phyloP scores from a whole-genome alignment of 768 basidiomycete species.

The Leccinum ochraceum region DNA sequence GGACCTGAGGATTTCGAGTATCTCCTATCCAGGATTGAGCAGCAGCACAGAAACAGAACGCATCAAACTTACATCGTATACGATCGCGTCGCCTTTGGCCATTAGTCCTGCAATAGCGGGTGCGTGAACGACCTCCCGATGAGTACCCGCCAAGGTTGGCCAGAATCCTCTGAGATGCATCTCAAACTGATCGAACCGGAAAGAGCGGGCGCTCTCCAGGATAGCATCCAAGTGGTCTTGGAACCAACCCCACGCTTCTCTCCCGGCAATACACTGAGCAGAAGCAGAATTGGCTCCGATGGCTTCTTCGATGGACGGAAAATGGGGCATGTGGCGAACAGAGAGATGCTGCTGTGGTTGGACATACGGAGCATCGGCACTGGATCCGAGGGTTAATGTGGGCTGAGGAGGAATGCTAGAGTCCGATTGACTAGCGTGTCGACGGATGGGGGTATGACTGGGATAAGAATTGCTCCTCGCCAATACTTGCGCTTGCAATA shows the following conservation, averaged over 20 bases:
- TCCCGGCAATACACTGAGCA: conserved; percentile 73
- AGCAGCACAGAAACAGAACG: conserved; percentile 6
- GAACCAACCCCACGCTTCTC: conserved; percentile 92
- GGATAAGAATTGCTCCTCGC: conserved; percentile 62
- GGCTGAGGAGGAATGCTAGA: conserved; percentile 53
- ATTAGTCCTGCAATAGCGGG: conserved; percentile 87
- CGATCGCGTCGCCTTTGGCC: conserved; percentile 87
- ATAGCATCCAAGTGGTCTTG: conserved; percentile 86
- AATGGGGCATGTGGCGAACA: conserved; percentile 75
- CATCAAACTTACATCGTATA: conserved; percentile 76
- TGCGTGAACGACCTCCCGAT: conserved; percentile 87
- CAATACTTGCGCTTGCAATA: conserved; percentile 71
- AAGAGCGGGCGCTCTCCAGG: conserved; percentile 71
- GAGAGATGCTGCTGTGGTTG: conserved; percentile 54
- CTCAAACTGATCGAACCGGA: conserved; percentile 89
- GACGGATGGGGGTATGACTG: conserved; percentile 73
- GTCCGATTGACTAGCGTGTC: conserved; percentile 62
- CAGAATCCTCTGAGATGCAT: conserved; percentile 86
- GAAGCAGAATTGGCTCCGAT: conserved; percentile 74
- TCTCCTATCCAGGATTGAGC: conserved; percentile 58
- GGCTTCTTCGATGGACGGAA: conserved; percentile 86
- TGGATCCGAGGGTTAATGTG: conserved; percentile 55
- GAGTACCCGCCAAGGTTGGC: conserved; percentile 68
- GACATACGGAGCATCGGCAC: conserved; percentile 45
- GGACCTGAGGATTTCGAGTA: conserved; percentile 79